Base-by-base conservation (phyloP, 495 filamentous ascomycete species). In the Daldinia concentrica region DNA sequence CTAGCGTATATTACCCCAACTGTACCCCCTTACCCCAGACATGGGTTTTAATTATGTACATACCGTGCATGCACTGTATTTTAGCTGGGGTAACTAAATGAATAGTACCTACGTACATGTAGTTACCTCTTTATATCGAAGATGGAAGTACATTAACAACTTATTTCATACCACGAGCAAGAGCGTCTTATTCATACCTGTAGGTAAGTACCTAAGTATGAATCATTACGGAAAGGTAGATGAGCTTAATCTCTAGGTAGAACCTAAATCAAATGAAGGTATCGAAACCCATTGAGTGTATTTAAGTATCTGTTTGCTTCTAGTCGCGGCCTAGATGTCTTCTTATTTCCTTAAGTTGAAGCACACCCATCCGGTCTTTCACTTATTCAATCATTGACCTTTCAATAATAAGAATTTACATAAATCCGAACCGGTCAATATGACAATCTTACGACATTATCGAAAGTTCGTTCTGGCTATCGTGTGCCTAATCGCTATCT, bases 401-500 rank as follows among this genome's bases (percentile, higher is more conserved):
- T 45, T 17, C 8, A 45, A 22, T 19, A 45, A 45, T 19, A 2
- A 11, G 7, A 17, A 24, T 48, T 22, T 12, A 14, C 43, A 64
- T 66, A 48, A 56, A 12, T 6, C 22, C 6, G 55, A 34, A 34
- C 17, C 30, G 0, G n/a, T 24, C 27, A 64, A 26, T 15, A 80
- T 68, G 68, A 64, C 74, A 62, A 59, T 75, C 12, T 59, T 67
- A 17, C 62, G 73, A 34, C 68, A 63, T 45, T 64, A 32, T 5
- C 59, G 64, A 9, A 64, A 64, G 36, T 15, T 78, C 36, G 37
- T 58, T 64, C 32, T 77, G 29, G 52, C 58, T 9, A 32, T 66
- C n/a, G n/a, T 70, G 43, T 75, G 67, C 62, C n/a, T 80, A 19
- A 50, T 77, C 34, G 24, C 71, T 6, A 54, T 82, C 6, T 62